Percentiles rank a stretch among this genome's conserved stretches.
These are phyloP conservation scores for Papiliotrema laurentii DNA, from an alignment of 1,284 basidiomycete genomes.

Conservation along the genomic window DNA sequence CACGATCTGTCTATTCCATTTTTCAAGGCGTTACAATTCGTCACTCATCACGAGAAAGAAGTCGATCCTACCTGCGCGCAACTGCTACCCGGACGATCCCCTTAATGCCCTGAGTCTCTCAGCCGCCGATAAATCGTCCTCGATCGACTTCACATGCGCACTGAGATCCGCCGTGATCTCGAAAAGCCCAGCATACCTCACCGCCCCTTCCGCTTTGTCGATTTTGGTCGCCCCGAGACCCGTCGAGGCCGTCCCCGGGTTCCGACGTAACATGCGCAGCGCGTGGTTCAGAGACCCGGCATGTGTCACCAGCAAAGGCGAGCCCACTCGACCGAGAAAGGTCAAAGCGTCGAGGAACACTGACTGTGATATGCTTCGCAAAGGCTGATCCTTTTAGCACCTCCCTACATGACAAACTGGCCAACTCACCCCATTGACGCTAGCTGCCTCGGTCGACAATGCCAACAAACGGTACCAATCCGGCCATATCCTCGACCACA, in stretches of 20 bases:
- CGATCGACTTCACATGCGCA: slow-evolving; percentile 9
- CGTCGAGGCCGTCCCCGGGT: slow-evolving; percentile 4
- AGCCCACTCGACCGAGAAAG: slow-evolving; percentile 22
- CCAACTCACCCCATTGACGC: slow-evolving; percentile 31
- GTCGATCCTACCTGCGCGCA: no score
- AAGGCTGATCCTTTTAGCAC: slow-evolving; percentile 16
- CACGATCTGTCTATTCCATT: no score
- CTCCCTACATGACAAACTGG: neutral
- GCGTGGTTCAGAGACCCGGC: slow-evolving; percentile 16
- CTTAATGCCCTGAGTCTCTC: slow-evolving; percentile 19
- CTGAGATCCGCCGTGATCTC: neutral
- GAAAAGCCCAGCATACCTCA: slow-evolving; percentile 5
- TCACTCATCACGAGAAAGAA: no score
- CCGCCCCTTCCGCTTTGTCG: slow-evolving; percentile 14
- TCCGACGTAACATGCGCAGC: slow-evolving; percentile 16
- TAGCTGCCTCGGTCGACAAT: slow-evolving; percentile 20
- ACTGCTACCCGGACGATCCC: no score
- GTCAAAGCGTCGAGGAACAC: slow-evolving; percentile 34
- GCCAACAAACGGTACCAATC: slow-evolving; percentile 35
- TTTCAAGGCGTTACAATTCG: no score
- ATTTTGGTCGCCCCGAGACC: slow-evolving; percentile 7
- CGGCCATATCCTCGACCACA: slow-evolving; percentile 39
- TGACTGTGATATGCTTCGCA: slow-evolving; percentile 26
- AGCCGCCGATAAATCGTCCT: slow-evolving; percentile 21
- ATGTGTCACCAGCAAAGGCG: slow-evolving; percentile 19